Base-by-base conservation (phyloP, 2,329 filamentous ascomycete species). In the Periglandula ipomoeae region DNA sequence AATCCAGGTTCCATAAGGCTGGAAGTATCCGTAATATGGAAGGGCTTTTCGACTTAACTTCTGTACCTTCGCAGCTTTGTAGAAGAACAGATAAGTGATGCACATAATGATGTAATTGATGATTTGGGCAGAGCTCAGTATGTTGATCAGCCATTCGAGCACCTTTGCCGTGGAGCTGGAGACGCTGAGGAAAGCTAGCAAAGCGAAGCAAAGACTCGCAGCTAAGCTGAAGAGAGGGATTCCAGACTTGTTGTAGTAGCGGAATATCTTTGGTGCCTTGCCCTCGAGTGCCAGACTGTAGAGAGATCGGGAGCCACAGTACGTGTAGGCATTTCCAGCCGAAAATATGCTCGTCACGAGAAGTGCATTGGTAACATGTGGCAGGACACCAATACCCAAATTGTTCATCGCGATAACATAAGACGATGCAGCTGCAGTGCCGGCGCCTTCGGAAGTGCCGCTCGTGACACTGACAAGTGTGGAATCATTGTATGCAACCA, bases 401-500 rank as follows among this genome's bases (percentile, higher is more conserved):
- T 77, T 76, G 40, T 68, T 61, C 74, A 81, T 79, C 41, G 77
- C 78, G 57, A 82, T 79, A 45, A 81, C 78, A 55, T 80, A 82
- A 3, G 78, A 79, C 22, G 78, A 82, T 0, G 76, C 76, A 10
- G 74, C 73, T 7, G 76, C 78, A 8, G 70, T 74, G 11, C 66
- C 61, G 17, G 59, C 51, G 19, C 55, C 56, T n/a, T n/a, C n/a
- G n/a, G 74, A 53, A 2, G 48, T 49, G 2, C 72, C 67, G 15
- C 66, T 65, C 51, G 81, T 77, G 1, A 75, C 78, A 7, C 17
- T 37, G 10, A 61, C 67, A 49, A 87, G 68, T 11, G 71, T 72
- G 0, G 69, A 57, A 55, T 87, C 82, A 49, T 86, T 76, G 60
- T 80, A 81, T 3, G 84, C 72, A 45, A 87, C 72, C 40, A 85